These are phyloP conservation scores for Arthonia radiata DNA, from an alignment of 495 filamentous ascomycete genomes.

Conservation along the genomic window DNA sequence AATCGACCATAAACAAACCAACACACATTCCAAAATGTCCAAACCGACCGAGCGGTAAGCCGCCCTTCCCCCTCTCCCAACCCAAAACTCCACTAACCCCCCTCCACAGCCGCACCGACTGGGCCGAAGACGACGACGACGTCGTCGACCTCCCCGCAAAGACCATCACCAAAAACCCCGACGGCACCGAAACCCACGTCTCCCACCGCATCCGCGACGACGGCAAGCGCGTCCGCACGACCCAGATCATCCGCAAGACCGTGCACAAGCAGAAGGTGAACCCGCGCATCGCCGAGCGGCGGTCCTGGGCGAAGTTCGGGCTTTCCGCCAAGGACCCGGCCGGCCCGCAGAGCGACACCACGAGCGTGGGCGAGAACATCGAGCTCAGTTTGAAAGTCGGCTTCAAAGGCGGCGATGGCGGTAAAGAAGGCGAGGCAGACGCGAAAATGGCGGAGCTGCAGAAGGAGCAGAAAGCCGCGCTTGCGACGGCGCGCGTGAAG, in stretches of 20 bases:
- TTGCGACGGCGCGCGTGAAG: constrained; percentile 99
- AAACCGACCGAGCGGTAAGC: no score
- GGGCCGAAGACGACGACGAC: constrained; percentile 87
- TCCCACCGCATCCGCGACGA: constrained; percentile 79
- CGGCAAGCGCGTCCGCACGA: constrained; percentile 87
- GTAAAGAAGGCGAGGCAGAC: constrained; percentile 43
- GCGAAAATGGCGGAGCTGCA: constrained; percentile 37
- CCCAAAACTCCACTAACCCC: no score
- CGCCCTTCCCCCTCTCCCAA: no score
- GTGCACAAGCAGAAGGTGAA: constrained; percentile 78
- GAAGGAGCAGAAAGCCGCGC: constrained; percentile 48
- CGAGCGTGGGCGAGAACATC: constrained; percentile 89
- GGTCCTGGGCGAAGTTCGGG: constrained; percentile 81
- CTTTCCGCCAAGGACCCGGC: constrained; percentile 44
- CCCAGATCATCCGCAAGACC: constrained; percentile 75
- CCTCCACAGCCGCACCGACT: constrained; percentile 57
- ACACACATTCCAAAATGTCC: no score
- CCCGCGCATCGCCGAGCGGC: constrained; percentile 83
- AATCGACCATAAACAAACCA: no score
- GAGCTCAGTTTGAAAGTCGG: constrained; percentile 71
- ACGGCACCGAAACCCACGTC: constrained; percentile 87
- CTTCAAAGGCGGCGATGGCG: constrained; percentile 72
- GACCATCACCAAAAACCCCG: constrained; percentile 79
- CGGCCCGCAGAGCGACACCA: constrained; percentile 60
- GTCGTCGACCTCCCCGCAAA: constrained; percentile 55